Base-by-base conservation (phyloP, 2,329 filamentous ascomycete genomes). In the Aspergillus japonicus region DNA sequence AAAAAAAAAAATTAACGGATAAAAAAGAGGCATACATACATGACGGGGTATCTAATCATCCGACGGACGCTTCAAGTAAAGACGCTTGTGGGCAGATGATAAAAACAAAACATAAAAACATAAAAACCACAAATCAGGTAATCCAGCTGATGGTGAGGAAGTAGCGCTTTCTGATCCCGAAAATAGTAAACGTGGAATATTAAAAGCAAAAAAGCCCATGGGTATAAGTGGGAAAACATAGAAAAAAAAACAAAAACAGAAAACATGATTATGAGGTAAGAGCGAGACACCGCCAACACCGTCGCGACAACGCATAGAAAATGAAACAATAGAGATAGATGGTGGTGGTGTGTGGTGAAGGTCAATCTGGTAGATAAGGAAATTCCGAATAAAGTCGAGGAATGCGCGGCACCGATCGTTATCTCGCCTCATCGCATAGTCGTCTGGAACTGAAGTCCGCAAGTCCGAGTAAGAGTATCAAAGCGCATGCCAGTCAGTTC, bases 1-100 rank as follows among this genome's bases (percentile, higher is more conserved):
- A 54, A 29, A 49, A 51, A 23, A n/a, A 44, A n/a, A 24, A 12
- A 11, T 5, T 33, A 16, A 16, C 24, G 47, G 47, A 2, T 4
- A 23, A 47, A 47, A 23, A 35, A 31, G 21, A 52, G 51, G 51
- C 26, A 33, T 31, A 55, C 58, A 62, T 64, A 67, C 64, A 67
- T 54, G 64, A 67, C 56, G 35, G 66, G 65, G 64, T 66, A 67
- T 67, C 63, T 58, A 58, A 63, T 60, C 58, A 57, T 62, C 42
- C 49, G 35, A 51, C 61, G 58, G 54, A 44, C 39, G 16, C 39
- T 44, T 44, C n/a, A 16, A 35, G 55, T 23, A 56, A 56, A 56
- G 29, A 52, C n/a, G 39, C 39, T 35, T 44, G 39, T 44, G n/a
- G 16, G n/a, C 11, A 35, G 33, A 35, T 35, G 11, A 4, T 12